phyloP scores from a whole-genome alignment of 805 yeast species.

The Spathaspora girioi region DNA sequence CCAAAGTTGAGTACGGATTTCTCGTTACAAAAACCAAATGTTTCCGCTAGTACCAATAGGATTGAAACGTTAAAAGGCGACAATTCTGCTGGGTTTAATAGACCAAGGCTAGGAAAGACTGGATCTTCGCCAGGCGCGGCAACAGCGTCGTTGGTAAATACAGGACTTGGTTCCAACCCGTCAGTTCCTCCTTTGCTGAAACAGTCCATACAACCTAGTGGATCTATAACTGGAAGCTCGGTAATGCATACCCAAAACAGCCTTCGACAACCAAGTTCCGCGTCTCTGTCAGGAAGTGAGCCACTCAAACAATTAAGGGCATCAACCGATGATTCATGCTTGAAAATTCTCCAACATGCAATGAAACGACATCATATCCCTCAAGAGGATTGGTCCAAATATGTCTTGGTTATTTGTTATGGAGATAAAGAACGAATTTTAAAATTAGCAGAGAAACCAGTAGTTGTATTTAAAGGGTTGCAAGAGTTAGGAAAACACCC shows the following conservation, averaged over 20 bases:
- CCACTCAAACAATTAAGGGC: constrained; percentile 83
- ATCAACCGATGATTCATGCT: constrained; percentile 87
- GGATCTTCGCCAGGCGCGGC: background rate
- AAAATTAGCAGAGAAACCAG: constrained; percentile 85
- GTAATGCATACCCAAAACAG: constrained; percentile 2
- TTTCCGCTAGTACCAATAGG: constrained; percentile 1
- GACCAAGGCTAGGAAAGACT: background rate
- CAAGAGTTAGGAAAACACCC: constrained; percentile 86
- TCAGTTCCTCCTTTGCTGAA: background rate
- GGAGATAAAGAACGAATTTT: constrained; percentile 87
- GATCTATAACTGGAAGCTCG: background rate
- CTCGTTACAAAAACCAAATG: constrained; percentile 5
- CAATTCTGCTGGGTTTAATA: background rate
- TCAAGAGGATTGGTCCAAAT: constrained; percentile 80
- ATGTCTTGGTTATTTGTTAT: constrained; percentile 83
- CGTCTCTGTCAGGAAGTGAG: constrained; percentile 33
- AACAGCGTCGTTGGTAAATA: background rate
- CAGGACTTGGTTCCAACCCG: background rate
- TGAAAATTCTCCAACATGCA: constrained; percentile 82
- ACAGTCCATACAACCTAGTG: background rate
- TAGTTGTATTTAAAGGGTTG: constrained; percentile 75
- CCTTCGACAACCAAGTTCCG: background rate
- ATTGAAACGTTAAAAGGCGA: background rate
- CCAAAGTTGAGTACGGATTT: constrained; percentile 4
- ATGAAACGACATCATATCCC: constrained; percentile 79